Percentiles rank a stretch among this genome's conserved stretches.
phyloP scores from a whole-genome alignment of 371 early-diverging fungal species.

The Mucor mucedo region DNA sequence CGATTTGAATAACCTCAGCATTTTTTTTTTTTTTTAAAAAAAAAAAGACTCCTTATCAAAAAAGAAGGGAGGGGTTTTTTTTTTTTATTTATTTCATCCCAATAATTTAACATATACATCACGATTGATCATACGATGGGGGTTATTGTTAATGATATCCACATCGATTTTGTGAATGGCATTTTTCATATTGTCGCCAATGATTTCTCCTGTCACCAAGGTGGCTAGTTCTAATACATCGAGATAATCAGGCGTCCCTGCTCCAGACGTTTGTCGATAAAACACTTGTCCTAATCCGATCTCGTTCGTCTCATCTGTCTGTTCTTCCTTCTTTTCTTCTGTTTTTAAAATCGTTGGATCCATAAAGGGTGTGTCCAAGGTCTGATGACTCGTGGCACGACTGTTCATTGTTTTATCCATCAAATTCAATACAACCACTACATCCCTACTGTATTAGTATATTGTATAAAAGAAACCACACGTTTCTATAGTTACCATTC shows the following conservation, averaged over 20 bases:
- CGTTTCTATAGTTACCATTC: slow-evolving; percentile 1
- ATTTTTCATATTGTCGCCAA: background rate
- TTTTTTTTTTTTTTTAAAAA: too few species aligned
- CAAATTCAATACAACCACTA: too few species aligned
- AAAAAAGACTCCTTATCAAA: too few species aligned
- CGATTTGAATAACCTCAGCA: background rate
- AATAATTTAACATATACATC: too few species aligned
- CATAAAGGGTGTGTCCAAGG: too few species aligned
- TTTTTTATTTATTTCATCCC: too few species aligned
- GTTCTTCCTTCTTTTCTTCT: too few species aligned
- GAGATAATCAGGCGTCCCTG: slow-evolving; percentile 8
- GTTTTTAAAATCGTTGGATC: too few species aligned
- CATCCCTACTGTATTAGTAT: background rate
- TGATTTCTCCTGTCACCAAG: slow-evolving; percentile 1
- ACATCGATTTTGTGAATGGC: background rate
- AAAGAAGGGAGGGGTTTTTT: too few species aligned
- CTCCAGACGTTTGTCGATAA: background rate
- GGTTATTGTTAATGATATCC: background rate
- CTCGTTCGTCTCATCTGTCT: too few species aligned
- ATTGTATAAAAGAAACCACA: background rate
- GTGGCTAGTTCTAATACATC: slow-evolving; percentile 5
- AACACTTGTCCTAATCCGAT: slow-evolving; percentile 1
- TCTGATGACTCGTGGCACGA: too few species aligned
- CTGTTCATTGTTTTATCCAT: too few species aligned
- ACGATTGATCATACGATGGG: background rate